phyloP scores from a whole-genome alignment of 208 protist genomes.

The Crithidia brevicula region DNA sequence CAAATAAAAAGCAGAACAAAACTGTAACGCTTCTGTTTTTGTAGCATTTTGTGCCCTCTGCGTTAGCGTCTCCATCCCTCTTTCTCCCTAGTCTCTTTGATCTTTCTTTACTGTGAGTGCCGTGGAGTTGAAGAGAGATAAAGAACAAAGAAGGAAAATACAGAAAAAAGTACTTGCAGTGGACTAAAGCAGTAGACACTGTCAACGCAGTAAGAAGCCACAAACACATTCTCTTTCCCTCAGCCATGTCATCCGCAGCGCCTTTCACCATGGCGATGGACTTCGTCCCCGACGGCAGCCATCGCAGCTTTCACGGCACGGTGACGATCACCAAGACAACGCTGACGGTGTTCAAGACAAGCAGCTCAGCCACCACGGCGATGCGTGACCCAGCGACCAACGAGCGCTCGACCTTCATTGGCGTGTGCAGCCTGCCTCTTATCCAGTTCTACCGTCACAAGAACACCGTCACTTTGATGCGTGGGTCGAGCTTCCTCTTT shows the following conservation, averaged over 20 bases:
- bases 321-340: constrained; percentile 67
- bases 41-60: no score
- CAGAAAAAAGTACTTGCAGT: no score
- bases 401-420: constrained; percentile 61
- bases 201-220: no score
- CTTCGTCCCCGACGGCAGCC: constrained; percentile 53
- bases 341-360: constrained; percentile 56
- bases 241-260: constrained; percentile 21
- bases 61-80: no score
- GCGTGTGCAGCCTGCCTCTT: constrained; percentile 67
- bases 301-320: constrained; percentile 39
- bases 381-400: constrained; percentile 24
- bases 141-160: no score
- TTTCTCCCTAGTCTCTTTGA: constrained; percentile 2
- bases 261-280: constrained; percentile 49
- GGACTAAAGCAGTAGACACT: no score
- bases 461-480: constrained; percentile 48
- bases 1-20: neutral
- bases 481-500: constrained; percentile 60
- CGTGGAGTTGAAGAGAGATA: no score
- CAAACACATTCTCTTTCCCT: neutral
- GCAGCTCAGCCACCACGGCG: neutral
- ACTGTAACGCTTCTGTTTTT: no score
- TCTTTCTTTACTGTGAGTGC: no score
- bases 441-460: constrained; percentile 66